Evolutionary conservation across 116 monocot genomes (phyloP).

Genomic region (Papilionanthe hybrid): DNA sequence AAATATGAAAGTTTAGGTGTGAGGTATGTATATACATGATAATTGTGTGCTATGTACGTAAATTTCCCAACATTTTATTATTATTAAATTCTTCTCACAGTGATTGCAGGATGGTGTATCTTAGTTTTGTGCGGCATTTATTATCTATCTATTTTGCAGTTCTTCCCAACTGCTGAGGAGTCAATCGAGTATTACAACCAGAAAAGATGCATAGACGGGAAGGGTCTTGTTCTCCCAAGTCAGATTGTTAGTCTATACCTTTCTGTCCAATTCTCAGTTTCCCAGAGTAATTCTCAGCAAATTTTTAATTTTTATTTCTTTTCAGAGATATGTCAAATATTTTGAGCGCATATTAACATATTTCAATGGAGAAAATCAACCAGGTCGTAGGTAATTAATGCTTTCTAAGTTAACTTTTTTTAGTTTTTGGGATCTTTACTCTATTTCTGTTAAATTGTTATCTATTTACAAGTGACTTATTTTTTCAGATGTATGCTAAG

Average conservation of each 20-base stretch:
- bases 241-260: slow-evolving; percentile 88
- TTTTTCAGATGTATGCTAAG: slow-evolving; percentile 91
- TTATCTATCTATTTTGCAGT: slow-evolving; percentile 37
- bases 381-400: slow-evolving; percentile 65
- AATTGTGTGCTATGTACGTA: no score
- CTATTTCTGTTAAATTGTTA: slow-evolving; percentile 1
- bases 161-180: slow-evolving; percentile 99
- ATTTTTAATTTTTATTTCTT: slow-evolving; percentile 13
- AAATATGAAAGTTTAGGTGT: no score
- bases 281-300: background rate
- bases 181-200: slow-evolving; percentile 99
- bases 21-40: no score
- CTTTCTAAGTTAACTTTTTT: background rate
- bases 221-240: slow-evolving; percentile 98
- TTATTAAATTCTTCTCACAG: background rate
- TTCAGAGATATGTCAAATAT: slow-evolving; percentile 97
- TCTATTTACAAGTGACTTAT: background rate
- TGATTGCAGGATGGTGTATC: slow-evolving; percentile 5
- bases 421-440: background rate
- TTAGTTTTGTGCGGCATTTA: background rate
- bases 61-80: background rate
- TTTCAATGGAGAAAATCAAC: slow-evolving; percentile 97
- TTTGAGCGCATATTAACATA: slow-evolving; percentile 95
- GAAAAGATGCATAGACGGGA: slow-evolving; percentile 97
- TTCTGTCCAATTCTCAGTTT: background rate